These are phyloP conservation scores for Claviceps monticola DNA, from an alignment of 2,329 filamentous ascomycete species.

Conservation along the genomic window DNA sequence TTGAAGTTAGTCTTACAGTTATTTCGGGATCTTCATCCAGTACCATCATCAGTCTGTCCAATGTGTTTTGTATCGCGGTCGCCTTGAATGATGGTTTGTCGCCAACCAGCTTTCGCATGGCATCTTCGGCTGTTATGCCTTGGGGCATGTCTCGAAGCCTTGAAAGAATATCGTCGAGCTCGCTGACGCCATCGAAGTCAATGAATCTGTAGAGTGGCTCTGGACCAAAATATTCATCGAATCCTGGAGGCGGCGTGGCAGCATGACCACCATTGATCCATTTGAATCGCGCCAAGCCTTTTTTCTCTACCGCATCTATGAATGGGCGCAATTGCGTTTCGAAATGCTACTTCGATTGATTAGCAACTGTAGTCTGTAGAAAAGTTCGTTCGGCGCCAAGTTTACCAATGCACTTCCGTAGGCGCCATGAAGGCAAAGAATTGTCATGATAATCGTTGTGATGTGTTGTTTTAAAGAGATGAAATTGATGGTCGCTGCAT, in stretches of 20 bases:
- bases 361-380: background rate
- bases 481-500: too few relatives aligned
- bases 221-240: conserved; percentile 2
- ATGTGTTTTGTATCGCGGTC: background rate
- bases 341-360: background rate
- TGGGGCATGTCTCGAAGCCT: conserved; percentile 1
- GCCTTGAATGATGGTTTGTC: background rate
- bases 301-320: background rate
- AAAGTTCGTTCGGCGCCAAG: too few relatives aligned
- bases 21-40: conserved; percentile 2
- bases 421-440: conserved; percentile 5
- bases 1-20: background rate
- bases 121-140: background rate
- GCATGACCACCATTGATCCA: conserved; percentile 3
- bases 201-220: conserved; percentile 1
- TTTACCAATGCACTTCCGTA: conserved; percentile 2
- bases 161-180: background rate
- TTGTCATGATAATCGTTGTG: background rate
- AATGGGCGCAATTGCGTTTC: conserved; percentile 1
- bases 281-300: background rate
- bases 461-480: background rate
- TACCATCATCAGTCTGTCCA: background rate
- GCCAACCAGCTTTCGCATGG: background rate
- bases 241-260: background rate
- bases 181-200: conserved; percentile 1